A percentile compares a stretch with the other conserved stretches of the same genome.
These are phyloP conservation scores for Tetrahymena borealis DNA, from an alignment of 73 alveolate genomes.

Conservation along the genomic window DNA sequence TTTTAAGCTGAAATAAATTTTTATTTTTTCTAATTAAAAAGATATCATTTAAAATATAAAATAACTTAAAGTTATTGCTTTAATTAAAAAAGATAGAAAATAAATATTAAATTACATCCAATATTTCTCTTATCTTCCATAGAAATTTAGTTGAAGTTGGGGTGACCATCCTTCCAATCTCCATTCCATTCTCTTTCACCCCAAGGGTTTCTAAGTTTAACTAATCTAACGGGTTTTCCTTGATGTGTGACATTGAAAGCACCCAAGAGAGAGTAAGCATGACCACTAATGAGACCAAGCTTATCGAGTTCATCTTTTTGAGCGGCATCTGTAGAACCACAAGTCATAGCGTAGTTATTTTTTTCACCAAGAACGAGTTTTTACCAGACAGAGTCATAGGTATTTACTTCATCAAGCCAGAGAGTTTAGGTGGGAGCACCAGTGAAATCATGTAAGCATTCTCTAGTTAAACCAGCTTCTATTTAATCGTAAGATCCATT, in stretches of 20 bases:
- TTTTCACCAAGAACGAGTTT: slow-evolving; percentile 61
- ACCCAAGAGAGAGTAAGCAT: slow-evolving; percentile 81
- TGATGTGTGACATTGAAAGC: background rate
- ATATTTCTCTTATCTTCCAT: background rate
- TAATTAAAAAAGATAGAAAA: background rate
- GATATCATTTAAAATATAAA: no score
- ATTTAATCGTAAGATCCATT: slow-evolving; percentile 76
- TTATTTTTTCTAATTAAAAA: no score
- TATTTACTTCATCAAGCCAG: slow-evolving; percentile 54
- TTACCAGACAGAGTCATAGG: slow-evolving; percentile 46
- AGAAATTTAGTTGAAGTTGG: background rate
- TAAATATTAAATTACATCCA: background rate
- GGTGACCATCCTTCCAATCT: background rate
- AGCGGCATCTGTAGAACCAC: background rate
- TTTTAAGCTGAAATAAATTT: no score
- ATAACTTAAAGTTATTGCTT: no score
- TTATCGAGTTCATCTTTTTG: background rate
- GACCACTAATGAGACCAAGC: slow-evolving; percentile 64
- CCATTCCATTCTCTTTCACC: slow-evolving; percentile 79
- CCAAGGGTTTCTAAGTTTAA: slow-evolving; percentile 95
- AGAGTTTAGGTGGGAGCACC: slow-evolving; percentile 84
- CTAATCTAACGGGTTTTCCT: slow-evolving; percentile 51
- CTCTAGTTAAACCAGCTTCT: slow-evolving; percentile 80
- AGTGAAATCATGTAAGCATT: slow-evolving; percentile 75
- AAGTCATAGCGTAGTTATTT: slow-evolving; percentile 60